Evolutionary conservation across 768 basidiomycete species (phyloP).

Genomic region (Pisolithus orientalis): DNA sequence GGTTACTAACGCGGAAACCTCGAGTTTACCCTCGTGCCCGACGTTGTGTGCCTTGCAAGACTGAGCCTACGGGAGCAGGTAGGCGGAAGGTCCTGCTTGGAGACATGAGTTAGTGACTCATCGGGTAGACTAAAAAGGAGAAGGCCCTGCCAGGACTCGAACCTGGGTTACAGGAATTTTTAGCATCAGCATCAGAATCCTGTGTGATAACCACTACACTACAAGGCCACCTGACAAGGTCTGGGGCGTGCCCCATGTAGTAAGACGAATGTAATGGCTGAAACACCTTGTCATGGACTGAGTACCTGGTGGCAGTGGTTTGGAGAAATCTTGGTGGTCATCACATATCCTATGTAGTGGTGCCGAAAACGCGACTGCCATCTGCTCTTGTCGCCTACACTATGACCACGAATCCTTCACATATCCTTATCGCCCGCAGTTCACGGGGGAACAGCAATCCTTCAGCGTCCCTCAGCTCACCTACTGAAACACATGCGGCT

Average conservation of each 20-base stretch:
- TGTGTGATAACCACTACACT: slow-evolving; percentile 14
- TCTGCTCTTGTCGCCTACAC: background rate
- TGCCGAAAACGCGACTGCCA: background rate
- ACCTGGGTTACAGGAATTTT: slow-evolving; percentile 11
- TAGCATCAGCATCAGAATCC: slow-evolving; percentile 6
- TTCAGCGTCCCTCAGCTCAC: slow-evolving; percentile 75
- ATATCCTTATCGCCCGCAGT: slow-evolving; percentile 84
- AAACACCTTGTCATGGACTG: too few species aligned
- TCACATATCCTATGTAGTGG: background rate
- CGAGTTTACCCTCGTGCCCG: too few species aligned
- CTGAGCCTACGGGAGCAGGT: too few species aligned
- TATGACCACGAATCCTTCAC: slow-evolving; percentile 75
- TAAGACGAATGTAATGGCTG: too few species aligned
- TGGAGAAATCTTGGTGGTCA: too few species aligned
- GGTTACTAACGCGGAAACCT: too few species aligned
- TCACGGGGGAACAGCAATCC: slow-evolving; percentile 72
- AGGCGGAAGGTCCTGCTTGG: too few species aligned
- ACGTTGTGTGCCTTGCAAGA: too few species aligned
- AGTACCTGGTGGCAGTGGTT: too few species aligned
- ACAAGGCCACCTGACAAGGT: background rate
- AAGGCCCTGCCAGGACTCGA: slow-evolving; percentile 11
- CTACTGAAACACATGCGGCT: slow-evolving; percentile 84
- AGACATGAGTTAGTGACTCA: too few species aligned
- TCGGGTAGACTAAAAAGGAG: background rate
- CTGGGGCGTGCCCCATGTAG: background rate